Evolutionary conservation across 345 rosid genomes (phyloP), one percentile per base, ranked within the genome.

Genomic region (Brassica nigra): DNA sequence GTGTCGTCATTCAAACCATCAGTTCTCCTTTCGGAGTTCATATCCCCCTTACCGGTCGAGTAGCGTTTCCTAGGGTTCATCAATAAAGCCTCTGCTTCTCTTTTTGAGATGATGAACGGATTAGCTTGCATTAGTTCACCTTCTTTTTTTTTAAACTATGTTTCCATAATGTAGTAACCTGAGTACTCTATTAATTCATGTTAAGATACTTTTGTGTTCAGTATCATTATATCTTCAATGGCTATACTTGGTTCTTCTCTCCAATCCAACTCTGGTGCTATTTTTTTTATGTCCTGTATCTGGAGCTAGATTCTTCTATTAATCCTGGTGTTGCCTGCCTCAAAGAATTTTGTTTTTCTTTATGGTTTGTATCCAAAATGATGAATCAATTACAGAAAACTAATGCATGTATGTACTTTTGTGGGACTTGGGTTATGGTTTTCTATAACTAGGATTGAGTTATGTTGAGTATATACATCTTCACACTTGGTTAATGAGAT

Each of bases 71-170:
- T n/a, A n/a, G n/a, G n/a, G n/a, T n/a, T n/a, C n/a, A n/a, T n/a
- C n/a, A n/a, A 23, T 27, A 66, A 75, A 59, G 31, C 55, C 71
- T 42, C 42, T 70, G 42, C 15, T 61, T 71, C 39, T 70, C 76
- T 70, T 3, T 77, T 4, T 62, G 59, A 70, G 39, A 70, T 77
- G 6, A 77, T 70, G 33, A 70, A 14, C 1, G 39, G 55, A 52
- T 63, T 31, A 70, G 44, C 58, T 71, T 34, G 42, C 33, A 2
- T 49, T 23, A 31, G 18, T 34, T 54, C 64, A 23, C 27, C 27
- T 23, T 23, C 27, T 23, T 23, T 23, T 23, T 62, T 77, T 52
- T 5, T 27, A 1, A 16, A 16, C 20, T 59, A 2, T 8, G 20
- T 18, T 58, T 7, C 31, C 27, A 29, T 20, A 1, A 15, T 27